phyloP scores from a whole-genome alignment of 805 yeast species.

The Candida insectorum region DNA sequence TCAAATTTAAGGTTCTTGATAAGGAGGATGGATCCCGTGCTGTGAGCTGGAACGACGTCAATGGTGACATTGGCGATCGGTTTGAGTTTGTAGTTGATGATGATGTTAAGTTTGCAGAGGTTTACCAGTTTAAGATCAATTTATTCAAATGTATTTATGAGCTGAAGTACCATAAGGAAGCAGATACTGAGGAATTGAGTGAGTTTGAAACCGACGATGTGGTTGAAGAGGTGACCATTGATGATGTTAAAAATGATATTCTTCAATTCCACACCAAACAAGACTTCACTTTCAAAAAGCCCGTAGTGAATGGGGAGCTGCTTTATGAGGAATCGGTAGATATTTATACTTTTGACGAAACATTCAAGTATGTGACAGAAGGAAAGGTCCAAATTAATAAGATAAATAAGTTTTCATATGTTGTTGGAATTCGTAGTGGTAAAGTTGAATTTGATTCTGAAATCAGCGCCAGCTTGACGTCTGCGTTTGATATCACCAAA shows the following conservation, averaged over 20 bases:
- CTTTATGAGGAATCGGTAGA: not conserved
- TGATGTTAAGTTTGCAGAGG: conserved; percentile 50
- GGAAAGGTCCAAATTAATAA: not conserved
- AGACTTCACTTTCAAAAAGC: too few species aligned
- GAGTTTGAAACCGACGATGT: conserved; percentile 52
- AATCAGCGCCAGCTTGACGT: conserved; percentile 49
- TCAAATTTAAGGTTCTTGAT: conserved; percentile 53
- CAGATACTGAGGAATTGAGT: conserved; percentile 36
- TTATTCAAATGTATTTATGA: conserved; percentile 73
- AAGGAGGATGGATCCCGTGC: conserved; percentile 51
- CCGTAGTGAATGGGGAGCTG: too few species aligned
- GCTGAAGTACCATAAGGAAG: conserved; percentile 43
- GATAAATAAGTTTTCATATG: not conserved
- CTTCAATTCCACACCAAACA: too few species aligned
- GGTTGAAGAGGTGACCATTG: conserved; percentile 20
- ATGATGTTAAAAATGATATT: conserved; percentile 17
- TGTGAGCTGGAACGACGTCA: conserved; percentile 76
- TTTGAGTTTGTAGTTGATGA: conserved; percentile 77
- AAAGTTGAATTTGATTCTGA: conserved; percentile 7
- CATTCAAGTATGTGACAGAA: not conserved
- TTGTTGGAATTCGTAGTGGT: not conserved
- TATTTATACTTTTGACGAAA: not conserved
- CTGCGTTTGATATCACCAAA: conserved; percentile 58
- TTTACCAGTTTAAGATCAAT: conserved; percentile 58
- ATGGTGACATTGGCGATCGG: conserved; percentile 83